Evolutionary conservation across 2,329 filamentous ascomycete species (phyloP).

Genomic region (Claviceps lovelessii): DNA sequence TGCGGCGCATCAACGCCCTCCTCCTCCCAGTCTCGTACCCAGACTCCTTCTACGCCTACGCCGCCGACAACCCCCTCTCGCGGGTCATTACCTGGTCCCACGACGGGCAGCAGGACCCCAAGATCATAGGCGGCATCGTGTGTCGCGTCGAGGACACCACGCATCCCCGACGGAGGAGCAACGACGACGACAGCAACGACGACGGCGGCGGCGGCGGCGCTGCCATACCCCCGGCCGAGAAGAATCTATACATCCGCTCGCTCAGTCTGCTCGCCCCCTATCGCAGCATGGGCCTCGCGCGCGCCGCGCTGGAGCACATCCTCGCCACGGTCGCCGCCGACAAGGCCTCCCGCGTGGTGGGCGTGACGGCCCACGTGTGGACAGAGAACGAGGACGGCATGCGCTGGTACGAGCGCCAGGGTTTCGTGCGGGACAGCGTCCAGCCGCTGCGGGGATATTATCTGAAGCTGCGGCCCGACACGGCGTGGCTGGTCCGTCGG

Average conservation of each 20-base stretch:
- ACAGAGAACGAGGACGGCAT: conserved; percentile 49
- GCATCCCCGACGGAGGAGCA: too few species aligned
- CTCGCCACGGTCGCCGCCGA: conserved; percentile 23
- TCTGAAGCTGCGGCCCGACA: conserved; percentile 43
- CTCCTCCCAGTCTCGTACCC: conserved; percentile 50
- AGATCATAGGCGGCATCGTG: conserved; percentile 47
- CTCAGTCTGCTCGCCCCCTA: conserved; percentile 50
- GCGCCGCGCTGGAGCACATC: conserved; percentile 41
- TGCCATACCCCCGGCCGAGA: conserved; percentile 14
- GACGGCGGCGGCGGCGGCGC: conserved; percentile 5
- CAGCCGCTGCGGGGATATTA: conserved; percentile 44
- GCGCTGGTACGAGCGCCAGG: conserved; percentile 45
- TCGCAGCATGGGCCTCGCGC: conserved; percentile 42
- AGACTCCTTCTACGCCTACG: conserved; percentile 48
- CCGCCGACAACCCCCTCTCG: conserved; percentile 38
- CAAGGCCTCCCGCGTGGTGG: conserved; percentile 24
- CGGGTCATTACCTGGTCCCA: conserved; percentile 46
- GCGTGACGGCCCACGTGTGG: conserved; percentile 54
- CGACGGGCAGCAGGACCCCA: conserved; percentile 23
- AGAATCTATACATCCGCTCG: conserved; percentile 50
- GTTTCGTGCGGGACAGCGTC: conserved; percentile 35
- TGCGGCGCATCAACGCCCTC: conserved; percentile 51
- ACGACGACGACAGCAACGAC: conserved; percentile 1
- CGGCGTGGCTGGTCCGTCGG: conserved; percentile 45
- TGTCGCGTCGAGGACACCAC: conserved; percentile 39